Percentiles rank a stretch among this genome's conserved stretches.
Conservation (phyloP, 2,329 filamentous ascomycete genomes). For the Hawksworthiomyces lignivorus region DNA sequence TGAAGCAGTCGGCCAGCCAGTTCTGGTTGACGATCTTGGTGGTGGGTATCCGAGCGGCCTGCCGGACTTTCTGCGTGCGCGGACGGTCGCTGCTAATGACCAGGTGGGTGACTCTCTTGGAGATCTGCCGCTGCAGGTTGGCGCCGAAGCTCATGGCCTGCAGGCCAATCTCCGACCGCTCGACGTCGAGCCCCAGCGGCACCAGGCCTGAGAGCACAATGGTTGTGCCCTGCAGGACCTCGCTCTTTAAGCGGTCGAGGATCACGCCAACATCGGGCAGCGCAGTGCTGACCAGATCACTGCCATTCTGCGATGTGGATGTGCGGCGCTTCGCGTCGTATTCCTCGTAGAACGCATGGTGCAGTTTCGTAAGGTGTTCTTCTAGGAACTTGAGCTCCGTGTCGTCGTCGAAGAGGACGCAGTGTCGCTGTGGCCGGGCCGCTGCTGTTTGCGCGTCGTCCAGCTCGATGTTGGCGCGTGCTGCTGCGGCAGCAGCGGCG, state of each 20-base stretch:
- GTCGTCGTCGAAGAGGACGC: slow-evolving; percentile 81
- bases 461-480: neutral
- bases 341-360: slow-evolving; percentile 72
- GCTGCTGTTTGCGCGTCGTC: slow-evolving; percentile 15
- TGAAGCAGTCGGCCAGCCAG: slow-evolving; percentile 82
- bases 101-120: slow-evolving; percentile 61
- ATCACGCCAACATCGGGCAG: slow-evolving; percentile 73
- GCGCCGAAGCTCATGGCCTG: slow-evolving; percentile 86
- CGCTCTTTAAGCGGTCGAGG: slow-evolving; percentile 73
- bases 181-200: slow-evolving; percentile 70
- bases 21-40: slow-evolving; percentile 89
- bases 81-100: slow-evolving; percentile 63
- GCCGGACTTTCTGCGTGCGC: slow-evolving; percentile 83
- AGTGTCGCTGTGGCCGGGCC: slow-evolving; percentile 50
- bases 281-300: slow-evolving; percentile 20
- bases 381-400: slow-evolving; percentile 72
- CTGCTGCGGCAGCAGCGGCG: slow-evolving; percentile 29
- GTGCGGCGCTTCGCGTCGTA: slow-evolving; percentile 53
- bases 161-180: slow-evolving; percentile 75
- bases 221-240: slow-evolving; percentile 64
- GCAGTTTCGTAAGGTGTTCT: slow-evolving; percentile 65
- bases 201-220: slow-evolving; percentile 90
- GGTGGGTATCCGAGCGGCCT: slow-evolving; percentile 68
- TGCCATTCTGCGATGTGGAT: slow-evolving; percentile 25
- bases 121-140: slow-evolving; percentile 47